phyloP scores from a whole-genome alignment of 176 grass and related monocot genomes.

The Chrysopogon serrulatus region DNA sequence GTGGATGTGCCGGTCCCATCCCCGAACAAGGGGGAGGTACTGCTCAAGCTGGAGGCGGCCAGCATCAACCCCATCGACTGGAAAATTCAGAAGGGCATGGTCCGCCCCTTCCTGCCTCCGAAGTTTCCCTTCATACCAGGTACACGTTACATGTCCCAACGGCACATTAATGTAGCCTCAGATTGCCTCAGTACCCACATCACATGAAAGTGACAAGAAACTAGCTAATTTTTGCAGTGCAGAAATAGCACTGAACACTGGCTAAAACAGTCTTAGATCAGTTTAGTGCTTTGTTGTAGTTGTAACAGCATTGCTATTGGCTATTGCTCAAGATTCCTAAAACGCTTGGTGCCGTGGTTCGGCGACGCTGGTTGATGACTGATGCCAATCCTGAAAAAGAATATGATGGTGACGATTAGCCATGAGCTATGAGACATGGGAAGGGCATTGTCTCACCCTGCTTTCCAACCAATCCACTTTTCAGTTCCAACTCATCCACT shows the following conservation, averaged over 20 bases:
- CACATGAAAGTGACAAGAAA: neutral
- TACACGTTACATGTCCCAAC: neutral
- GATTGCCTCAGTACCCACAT: neutral
- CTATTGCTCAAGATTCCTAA: neutral
- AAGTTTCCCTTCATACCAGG: slow-evolving; percentile 62
- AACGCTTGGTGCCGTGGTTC: neutral
- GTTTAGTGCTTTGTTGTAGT: neutral
- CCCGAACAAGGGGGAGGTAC: slow-evolving; percentile 51
- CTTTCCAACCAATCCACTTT: neutral
- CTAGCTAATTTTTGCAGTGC: neutral
- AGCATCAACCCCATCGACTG: slow-evolving; percentile 74
- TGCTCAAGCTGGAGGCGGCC: slow-evolving; percentile 64
- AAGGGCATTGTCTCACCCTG: neutral
- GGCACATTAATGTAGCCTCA: neutral
- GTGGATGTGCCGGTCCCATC: slow-evolving; percentile 58
- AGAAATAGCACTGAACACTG: neutral
- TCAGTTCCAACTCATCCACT: too few species aligned
- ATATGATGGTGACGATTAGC: neutral
- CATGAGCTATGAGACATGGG: neutral
- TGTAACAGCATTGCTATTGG: neutral
- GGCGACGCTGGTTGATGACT: neutral
- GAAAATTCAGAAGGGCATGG: slow-evolving; percentile 69
- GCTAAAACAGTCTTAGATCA: neutral
- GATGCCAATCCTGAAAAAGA: neutral
- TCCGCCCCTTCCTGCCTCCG: slow-evolving; percentile 53